These are phyloP conservation scores for Suillus spraguei DNA, from an alignment of 768 basidiomycete species.

Conservation along the genomic window DNA sequence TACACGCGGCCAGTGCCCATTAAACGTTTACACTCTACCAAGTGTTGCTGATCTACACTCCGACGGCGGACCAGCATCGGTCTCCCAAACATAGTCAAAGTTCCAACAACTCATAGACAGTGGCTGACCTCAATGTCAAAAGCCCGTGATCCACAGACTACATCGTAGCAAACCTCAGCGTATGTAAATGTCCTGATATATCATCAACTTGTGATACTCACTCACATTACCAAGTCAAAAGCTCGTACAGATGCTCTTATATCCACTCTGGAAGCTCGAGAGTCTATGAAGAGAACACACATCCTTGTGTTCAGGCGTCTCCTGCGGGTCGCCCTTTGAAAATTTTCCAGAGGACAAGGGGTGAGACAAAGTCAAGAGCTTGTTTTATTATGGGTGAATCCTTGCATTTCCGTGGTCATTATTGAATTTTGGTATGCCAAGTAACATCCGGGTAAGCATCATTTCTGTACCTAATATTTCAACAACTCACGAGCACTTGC, in stretches of 20 bases:
- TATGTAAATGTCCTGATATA: constrained; percentile 38
- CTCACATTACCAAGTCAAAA: constrained; percentile 54
- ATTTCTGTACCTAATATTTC: background rate
- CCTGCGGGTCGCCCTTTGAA: constrained; percentile 76
- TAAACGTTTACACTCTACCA: too few relatives aligned
- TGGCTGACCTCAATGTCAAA: constrained; percentile 59
- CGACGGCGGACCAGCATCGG: background rate
- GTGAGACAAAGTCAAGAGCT: constrained; percentile 90
- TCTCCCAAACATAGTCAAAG: too few relatives aligned
- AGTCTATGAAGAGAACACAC: constrained; percentile 62
- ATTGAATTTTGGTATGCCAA: constrained; percentile 19
- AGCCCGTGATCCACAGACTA: constrained; percentile 68
- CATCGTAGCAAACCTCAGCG: constrained; percentile 72
- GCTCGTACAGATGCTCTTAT: constrained; percentile 79
- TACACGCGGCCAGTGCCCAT: too few relatives aligned
- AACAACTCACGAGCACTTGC: constrained; percentile 3
- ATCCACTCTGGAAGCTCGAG: constrained; percentile 65
- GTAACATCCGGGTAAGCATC: constrained; percentile 46
- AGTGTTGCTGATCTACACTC: too few relatives aligned
- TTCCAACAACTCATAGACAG: constrained; percentile 37
- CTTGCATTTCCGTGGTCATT: constrained; percentile 7
- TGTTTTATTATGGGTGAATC: constrained; percentile 71
- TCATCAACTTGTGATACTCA: background rate
- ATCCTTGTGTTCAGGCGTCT: constrained; percentile 76
- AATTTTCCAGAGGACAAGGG: constrained; percentile 81